phyloP scores from a whole-genome alignment of 1,284 basidiomycete species.

The Puccinia triticina region DNA sequence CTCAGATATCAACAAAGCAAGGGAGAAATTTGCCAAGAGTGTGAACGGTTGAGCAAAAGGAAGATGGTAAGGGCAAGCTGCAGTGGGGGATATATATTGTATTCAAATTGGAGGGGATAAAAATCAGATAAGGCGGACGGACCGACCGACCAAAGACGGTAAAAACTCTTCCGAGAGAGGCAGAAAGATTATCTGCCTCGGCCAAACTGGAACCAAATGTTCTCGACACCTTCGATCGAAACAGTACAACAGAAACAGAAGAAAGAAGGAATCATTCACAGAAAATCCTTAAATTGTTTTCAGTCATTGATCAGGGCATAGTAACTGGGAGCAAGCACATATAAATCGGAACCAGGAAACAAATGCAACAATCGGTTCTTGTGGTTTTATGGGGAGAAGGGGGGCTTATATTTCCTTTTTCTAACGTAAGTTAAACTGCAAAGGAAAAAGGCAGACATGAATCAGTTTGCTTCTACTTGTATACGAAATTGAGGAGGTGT shows the following conservation, averaged over 20 bases:
- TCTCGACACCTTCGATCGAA: background rate
- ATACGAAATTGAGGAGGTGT: background rate
- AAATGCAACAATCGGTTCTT: background rate
- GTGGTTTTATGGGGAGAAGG: too few relatives aligned
- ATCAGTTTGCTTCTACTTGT: background rate
- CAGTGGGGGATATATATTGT: background rate
- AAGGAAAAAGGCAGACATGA: background rate
- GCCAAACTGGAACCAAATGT: background rate
- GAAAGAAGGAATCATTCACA: background rate
- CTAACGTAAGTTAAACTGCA: background rate
- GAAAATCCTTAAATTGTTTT: constrained; percentile 1
- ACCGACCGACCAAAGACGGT: background rate
- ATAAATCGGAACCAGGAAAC: background rate
- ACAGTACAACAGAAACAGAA: background rate
- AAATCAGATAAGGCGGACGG: background rate
- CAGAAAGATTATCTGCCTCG: background rate
- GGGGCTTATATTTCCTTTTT: background rate
- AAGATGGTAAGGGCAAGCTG: too few relatives aligned
- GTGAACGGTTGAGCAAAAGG: too few relatives aligned
- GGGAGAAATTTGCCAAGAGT: too few relatives aligned
- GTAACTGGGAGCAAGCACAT: constrained; percentile 7
- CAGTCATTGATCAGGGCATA: background rate
- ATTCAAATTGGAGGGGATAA: background rate
- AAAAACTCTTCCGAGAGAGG: constrained; percentile 15
- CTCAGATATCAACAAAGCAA: too few relatives aligned